These are phyloP conservation scores for Saccharomyces hybrid DNA, from an alignment of 1,139 yeast species.

Conservation along the genomic window DNA sequence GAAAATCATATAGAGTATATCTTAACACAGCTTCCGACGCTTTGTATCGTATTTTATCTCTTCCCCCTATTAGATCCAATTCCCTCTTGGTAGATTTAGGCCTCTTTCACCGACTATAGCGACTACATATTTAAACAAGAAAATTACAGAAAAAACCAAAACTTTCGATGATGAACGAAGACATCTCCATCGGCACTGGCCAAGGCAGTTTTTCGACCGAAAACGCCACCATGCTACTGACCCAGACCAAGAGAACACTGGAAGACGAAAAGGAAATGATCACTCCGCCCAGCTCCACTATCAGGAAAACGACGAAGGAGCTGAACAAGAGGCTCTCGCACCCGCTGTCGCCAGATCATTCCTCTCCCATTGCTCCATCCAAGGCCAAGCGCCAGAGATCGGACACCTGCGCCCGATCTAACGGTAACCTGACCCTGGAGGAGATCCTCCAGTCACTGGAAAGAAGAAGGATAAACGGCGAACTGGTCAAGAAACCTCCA, in stretches of 20 bases:
- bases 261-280: conserved; percentile 13
- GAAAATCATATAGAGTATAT: neutral
- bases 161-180: conserved; percentile 2
- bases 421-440: conserved; percentile 18
- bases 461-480: conserved; percentile 22
- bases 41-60: conserved; percentile 3
- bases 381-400: conserved; percentile 17
- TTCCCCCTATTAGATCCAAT: neutral
- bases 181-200: neutral
- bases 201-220: neutral
- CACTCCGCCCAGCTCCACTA: conserved; percentile 24
- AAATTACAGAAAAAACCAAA: neutral
- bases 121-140: neutral
- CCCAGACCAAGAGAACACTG: conserved; percentile 2
- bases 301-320: conserved; percentile 9
- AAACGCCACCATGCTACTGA: neutral
- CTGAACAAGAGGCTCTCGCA: neutral
- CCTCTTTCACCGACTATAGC: neutral
- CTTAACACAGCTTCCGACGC: neutral
- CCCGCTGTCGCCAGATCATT: conserved; percentile 43
- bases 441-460: conserved; percentile 21
- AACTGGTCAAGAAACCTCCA: conserved; percentile 60
- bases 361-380: conserved; percentile 34
- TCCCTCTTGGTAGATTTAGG: neutral
- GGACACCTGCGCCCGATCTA: conserved; percentile 15